Evolutionary conservation across 2,329 filamentous ascomycete genomes (phyloP).

Genomic region (Pseudogymnoascus destructans): DNA sequence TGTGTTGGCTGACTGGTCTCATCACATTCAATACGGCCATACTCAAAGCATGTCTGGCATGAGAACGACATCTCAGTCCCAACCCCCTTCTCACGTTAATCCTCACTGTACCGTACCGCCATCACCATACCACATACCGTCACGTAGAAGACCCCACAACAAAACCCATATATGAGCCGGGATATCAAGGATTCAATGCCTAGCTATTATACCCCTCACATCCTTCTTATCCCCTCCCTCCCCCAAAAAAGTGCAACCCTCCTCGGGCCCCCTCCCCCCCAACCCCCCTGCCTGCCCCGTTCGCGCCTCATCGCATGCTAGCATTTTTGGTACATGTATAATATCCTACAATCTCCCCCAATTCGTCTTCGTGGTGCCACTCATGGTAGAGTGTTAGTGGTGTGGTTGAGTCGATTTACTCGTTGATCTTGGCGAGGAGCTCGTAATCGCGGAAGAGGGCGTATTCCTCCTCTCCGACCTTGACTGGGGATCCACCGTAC

Average conservation of each 20-base stretch:
- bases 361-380: background rate
- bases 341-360: background rate
- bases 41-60: background rate
- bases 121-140: background rate
- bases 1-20: background rate
- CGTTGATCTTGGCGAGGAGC: slow-evolving; percentile 98
- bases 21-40: background rate
- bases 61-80: background rate
- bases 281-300: background rate
- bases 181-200: background rate
- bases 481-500: slow-evolving; percentile 90
- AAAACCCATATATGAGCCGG: background rate
- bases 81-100: background rate
- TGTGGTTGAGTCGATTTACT: slow-evolving; percentile 42
- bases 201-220: background rate
- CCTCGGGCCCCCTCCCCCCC: background rate
- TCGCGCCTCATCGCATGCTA: background rate
- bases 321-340: slow-evolving; percentile 1
- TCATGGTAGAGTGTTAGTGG: background rate
- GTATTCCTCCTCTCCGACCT: slow-evolving; percentile 96
- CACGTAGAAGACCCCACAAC: background rate
- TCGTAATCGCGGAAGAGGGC: slow-evolving; percentile 94
- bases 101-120: background rate
- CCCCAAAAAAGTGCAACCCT: background rate
- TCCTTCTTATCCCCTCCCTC: background rate